Evolutionary conservation across 345 rosid species (phyloP), one percentile per base, ranked within the genome.

Genomic region (Stellera chamaejasme): DNA sequence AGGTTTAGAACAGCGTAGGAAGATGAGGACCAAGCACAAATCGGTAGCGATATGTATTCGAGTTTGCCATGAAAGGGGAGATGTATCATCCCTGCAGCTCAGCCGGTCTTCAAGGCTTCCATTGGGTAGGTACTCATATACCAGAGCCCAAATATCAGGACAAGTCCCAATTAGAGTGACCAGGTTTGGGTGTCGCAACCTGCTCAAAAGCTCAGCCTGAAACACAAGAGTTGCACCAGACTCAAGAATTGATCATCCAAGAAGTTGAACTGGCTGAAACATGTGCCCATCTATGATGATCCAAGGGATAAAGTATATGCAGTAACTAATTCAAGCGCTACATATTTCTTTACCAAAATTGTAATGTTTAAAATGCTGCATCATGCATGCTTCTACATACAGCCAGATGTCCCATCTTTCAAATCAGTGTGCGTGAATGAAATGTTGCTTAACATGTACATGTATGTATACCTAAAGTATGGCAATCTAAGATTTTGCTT

Each of bases 101-200:
- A 73, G 64, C 45, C 65, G 64, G 39, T 73, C 77, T 54, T 58
- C 65, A 11, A 73, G 77, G 49, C 55, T 65, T 46, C 77, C 74
- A 73, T 66, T 62, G 0, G 74, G 74, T 10, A 65, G 55, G 50
- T 73, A 69, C 55, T 72, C 76, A 45, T 54, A 67, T 16, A 67
- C 46, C 2, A 67, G 59, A 58, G 64, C 69, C 55, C 43, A 51
- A 28, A 52, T 56, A 41, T 67, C 76, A 7, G 59, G 66, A 62
- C 76, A 67, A 32, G 43, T 69, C 28, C 77, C 77, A 43, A 72
- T 64, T 3, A 72, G 61, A 6, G 69, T 64, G 11, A 72, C 59
- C 25, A 72, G 54, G 57, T 72, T 67, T 32, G 77, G 77, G 56
- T 72, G 77, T 59, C 77, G 63, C 48, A 60, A 8, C 58, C 68